Evolutionary conservation across 495 filamentous ascomycete species (phyloP).

Genomic region (Penicillium ucsense): DNA sequence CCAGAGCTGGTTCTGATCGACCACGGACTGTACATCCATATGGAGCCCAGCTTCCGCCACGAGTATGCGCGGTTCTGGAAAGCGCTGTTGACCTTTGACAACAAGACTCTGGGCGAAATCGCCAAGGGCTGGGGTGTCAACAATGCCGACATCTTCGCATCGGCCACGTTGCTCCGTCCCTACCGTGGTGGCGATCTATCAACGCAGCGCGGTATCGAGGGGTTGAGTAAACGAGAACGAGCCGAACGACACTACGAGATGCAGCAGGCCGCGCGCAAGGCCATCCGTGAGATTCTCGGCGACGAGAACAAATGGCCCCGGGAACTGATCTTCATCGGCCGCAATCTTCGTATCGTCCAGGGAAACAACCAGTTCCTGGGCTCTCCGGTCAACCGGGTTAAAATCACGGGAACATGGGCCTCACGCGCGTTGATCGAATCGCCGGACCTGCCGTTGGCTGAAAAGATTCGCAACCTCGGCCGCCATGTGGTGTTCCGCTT

Average conservation of each 20-base stretch:
- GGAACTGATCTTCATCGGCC: constrained; percentile 89
- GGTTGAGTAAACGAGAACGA: constrained; percentile 46
- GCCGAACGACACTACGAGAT: constrained; percentile 64
- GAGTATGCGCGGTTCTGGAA: constrained; percentile 94
- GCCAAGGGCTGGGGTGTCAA: constrained; percentile 75
- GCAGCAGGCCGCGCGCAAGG: constrained; percentile 74
- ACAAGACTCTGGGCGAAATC: constrained; percentile 61
- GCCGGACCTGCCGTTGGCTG: constrained; percentile 43
- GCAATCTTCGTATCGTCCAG: constrained; percentile 90
- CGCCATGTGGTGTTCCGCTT: constrained; percentile 69
- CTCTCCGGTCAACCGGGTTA: constrained; percentile 87
- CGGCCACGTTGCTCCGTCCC: constrained; percentile 77
- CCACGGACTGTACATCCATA: constrained; percentile 90
- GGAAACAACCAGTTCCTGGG: constrained; percentile 77
- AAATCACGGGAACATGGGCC: constrained; percentile 90
- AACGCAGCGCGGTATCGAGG: constrained; percentile 49
- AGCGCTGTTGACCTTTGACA: constrained; percentile 86
- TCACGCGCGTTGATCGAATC: constrained; percentile 65
- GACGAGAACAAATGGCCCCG: constrained; percentile 90
- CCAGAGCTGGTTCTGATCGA: constrained; percentile 92
- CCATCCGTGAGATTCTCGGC: constrained; percentile 71
- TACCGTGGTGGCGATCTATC: constrained; percentile 75
- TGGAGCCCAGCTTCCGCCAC: constrained; percentile 73
- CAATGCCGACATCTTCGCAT: constrained; percentile 82
- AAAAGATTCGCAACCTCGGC: constrained; percentile 49